A percentile compares a stretch with the other conserved stretches of the same genome.
Conservation (phyloP, 2,329 filamentous ascomycete genomes). For the Aspergillus vadensis region DNA sequence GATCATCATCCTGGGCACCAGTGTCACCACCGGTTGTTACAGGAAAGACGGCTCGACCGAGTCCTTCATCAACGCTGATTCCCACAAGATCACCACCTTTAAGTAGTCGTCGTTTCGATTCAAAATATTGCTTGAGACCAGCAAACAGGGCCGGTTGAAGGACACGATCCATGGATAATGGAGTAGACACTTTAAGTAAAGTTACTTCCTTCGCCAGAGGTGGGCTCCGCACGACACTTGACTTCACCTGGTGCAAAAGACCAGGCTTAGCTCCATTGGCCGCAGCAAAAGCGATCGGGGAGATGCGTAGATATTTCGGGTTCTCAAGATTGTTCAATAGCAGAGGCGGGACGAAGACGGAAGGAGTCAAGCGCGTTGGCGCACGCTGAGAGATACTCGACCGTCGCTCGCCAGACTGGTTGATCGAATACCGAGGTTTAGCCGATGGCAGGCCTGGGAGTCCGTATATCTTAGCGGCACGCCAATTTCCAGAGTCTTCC, state of each 20-base stretch:
- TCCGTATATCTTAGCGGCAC: conserved; percentile 85
- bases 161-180: conserved; percentile 79
- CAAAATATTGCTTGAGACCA: conserved; percentile 85
- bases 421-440: conserved; percentile 59
- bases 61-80: conserved; percentile 81
- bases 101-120: conserved; percentile 76
- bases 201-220: conserved; percentile 76
- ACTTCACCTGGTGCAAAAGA: conserved; percentile 55
- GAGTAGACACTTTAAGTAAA: conserved; percentile 83
- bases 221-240: conserved; percentile 51
- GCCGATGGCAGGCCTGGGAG: conserved; percentile 66
- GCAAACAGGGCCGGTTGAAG: conserved; percentile 85
- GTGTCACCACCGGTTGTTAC: conserved; percentile 56
- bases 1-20: conserved; percentile 71
- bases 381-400: conserved; percentile 57
- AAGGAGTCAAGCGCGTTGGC: conserved; percentile 55
- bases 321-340: conserved; percentile 82
- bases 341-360: conserved; percentile 78
- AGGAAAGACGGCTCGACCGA: conserved; percentile 81
- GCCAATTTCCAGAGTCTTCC: conserved; percentile 70
- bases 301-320: conserved; percentile 76
- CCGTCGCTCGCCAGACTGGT: conserved; percentile 51
- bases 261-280: conserved; percentile 56
- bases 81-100: conserved; percentile 86
- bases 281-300: conserved; percentile 53